These are phyloP conservation scores for Fraxinus baroniana DNA, from an alignment of 305 asterid species.

Conservation along the genomic window DNA sequence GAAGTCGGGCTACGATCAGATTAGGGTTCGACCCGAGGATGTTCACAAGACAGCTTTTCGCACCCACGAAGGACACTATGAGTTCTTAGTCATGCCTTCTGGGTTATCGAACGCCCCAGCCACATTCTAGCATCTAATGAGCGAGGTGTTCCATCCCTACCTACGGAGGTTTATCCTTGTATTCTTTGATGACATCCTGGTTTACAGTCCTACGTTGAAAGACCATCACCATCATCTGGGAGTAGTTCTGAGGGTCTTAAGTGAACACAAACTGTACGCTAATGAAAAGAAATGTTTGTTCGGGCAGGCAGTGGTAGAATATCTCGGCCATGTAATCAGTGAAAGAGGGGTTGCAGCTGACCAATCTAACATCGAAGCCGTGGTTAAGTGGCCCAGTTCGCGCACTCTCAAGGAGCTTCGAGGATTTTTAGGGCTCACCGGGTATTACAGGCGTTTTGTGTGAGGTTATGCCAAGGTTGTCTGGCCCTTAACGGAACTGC, in stretches of 20 bases:
- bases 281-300: not conserved
- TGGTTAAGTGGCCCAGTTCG: not conserved
- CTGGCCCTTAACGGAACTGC: not conserved
- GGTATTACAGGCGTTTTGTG: not conserved
- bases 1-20: too few relatives aligned
- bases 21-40: not conserved
- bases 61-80: not conserved
- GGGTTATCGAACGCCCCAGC: not conserved
- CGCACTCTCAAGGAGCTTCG: not conserved
- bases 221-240: not conserved
- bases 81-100: not conserved
- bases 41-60: not conserved
- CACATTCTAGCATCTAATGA: not conserved
- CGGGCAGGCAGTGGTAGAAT: not conserved
- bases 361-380: too few relatives aligned
- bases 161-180: not conserved
- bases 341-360: not conserved
- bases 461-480: not conserved
- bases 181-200: not conserved
- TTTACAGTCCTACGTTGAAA: not conserved
- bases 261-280: not conserved
- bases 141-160: not conserved
- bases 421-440: not conserved
- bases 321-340: not conserved
- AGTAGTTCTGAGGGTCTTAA: not conserved